These are phyloP conservation scores for Candolleomyces eurysporus DNA, from an alignment of 768 basidiomycete species.

Conservation along the genomic window DNA sequence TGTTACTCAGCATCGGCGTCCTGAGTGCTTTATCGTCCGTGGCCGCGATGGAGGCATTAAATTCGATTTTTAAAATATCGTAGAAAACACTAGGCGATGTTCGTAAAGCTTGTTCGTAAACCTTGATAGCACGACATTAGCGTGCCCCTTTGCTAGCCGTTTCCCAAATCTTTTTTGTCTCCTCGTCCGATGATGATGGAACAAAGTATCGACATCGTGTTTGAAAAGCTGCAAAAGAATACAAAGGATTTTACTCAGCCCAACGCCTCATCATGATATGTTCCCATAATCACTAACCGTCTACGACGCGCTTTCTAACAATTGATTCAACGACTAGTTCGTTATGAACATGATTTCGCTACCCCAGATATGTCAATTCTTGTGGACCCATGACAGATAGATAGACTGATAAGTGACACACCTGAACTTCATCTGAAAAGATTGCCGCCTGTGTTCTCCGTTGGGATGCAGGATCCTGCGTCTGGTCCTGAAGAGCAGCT, in stretches of 20 bases:
- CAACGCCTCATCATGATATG: neutral
- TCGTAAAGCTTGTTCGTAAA: neutral
- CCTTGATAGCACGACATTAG: neutral
- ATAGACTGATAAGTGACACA: conserved; percentile 23
- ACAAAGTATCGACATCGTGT: conserved; percentile 79
- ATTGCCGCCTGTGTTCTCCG: conserved; percentile 54
- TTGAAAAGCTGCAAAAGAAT: conserved; percentile 55
- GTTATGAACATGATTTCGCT: conserved; percentile 76
- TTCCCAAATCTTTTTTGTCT: conserved; percentile 41
- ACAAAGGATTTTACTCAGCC: neutral
- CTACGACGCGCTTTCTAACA: conserved; percentile 63
- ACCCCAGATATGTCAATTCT: conserved; percentile 1
- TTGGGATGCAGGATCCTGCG: conserved; percentile 42
- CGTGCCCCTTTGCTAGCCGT: conserved; percentile 18
- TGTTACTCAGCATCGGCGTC: neutral
- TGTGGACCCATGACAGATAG: neutral
- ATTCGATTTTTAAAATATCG: too few species aligned
- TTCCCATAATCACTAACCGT: conserved; percentile 46
- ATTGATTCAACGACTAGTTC: conserved; percentile 74
- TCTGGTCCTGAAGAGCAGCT: conserved; percentile 37
- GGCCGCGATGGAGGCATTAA: too few species aligned
- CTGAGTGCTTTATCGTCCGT: too few species aligned
- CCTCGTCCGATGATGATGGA: conserved; percentile 58
- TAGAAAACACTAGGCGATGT: neutral
- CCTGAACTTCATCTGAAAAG: conserved; percentile 73